phyloP scores from a whole-genome alignment of 2,329 filamentous ascomycete genomes.

The Blastomyces silverae region DNA sequence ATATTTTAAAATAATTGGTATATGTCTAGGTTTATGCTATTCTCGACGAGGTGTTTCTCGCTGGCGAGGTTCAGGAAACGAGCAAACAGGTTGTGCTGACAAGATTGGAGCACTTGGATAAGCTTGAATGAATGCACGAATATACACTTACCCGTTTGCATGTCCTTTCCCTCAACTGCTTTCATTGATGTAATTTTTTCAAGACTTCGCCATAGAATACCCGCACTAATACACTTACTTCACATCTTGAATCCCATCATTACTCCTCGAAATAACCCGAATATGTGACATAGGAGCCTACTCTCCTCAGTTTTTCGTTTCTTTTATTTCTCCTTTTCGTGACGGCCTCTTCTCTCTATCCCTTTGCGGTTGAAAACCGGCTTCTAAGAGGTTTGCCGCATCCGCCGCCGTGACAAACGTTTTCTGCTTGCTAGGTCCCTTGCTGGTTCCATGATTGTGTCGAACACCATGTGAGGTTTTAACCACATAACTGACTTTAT shows the following conservation, averaged over 20 bases:
- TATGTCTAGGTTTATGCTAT: slow-evolving; percentile 80
- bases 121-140: slow-evolving; percentile 62
- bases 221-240: not conserved
- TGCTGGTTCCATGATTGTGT: not conserved
- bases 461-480: not conserved
- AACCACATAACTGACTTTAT: not conserved
- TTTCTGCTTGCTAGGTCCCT: not conserved
- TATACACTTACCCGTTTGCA: not conserved
- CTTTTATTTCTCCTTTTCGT: not conserved
- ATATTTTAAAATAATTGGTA: too few species aligned
- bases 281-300: not conserved
- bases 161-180: not conserved
- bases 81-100: slow-evolving; percentile 97
- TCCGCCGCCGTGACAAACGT: not conserved
- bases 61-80: slow-evolving; percentile 97
- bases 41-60: slow-evolving; percentile 94
- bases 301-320: not conserved
- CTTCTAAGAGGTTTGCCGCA: too few species aligned
- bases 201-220: not conserved
- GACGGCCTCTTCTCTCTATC: not conserved
- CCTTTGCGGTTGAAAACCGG: not conserved
- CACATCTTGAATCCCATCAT: not conserved
- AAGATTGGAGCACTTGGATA: slow-evolving; percentile 88
- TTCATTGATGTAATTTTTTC: not conserved
- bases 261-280: not conserved